Evolutionary conservation across 345 rosid genomes (phyloP).

Genomic region (Eucalyptus regnans): DNA sequence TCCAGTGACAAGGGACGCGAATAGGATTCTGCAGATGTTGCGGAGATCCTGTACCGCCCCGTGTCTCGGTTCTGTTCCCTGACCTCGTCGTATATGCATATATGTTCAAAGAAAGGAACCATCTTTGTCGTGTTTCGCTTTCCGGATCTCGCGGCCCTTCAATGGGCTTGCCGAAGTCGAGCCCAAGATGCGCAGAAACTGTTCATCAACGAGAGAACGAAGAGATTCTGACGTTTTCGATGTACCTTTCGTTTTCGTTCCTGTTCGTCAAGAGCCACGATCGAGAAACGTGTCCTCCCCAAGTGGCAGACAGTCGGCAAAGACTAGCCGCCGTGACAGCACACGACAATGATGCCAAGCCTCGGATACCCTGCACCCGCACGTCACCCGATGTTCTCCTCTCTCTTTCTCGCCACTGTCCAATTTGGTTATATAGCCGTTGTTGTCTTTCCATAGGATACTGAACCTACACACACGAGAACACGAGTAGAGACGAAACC

Average conservation of each 20-base stretch:
- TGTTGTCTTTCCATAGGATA: background rate
- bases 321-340: slow-evolving; percentile 5
- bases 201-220: background rate
- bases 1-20: slow-evolving; percentile 2
- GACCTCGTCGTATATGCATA: background rate
- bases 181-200: background rate
- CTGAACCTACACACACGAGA: background rate
- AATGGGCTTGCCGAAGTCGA: background rate
- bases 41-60: background rate
- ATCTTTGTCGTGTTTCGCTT: background rate
- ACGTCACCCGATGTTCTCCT: background rate
- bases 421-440: background rate
- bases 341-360: background rate
- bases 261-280: background rate
- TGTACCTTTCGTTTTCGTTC: background rate
- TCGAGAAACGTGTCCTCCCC: slow-evolving; percentile 10
- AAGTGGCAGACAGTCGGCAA: slow-evolving; percentile 38
- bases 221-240: background rate
- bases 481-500: background rate
- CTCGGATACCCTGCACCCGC: background rate
- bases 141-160: background rate
- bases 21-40: background rate
- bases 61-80: background rate
- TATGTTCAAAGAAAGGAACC: background rate
- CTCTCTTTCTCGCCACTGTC: background rate